Conservation (phyloP, 2,329 filamentous ascomycete genomes). For the Alternaria sp. region DNA sequence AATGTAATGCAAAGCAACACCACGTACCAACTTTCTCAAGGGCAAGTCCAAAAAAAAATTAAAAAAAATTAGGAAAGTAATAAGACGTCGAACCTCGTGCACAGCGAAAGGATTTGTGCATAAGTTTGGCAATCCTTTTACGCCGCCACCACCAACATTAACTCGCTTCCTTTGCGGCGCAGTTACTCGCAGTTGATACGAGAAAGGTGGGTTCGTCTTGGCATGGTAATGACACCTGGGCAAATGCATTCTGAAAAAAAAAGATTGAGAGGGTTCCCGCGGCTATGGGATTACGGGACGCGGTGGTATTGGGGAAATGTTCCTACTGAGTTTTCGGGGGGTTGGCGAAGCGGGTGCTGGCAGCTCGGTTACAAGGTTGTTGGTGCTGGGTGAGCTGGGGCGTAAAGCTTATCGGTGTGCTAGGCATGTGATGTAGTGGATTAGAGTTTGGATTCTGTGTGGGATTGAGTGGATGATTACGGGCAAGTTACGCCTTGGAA, state of each 20-base stretch:
- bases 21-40: neutral
- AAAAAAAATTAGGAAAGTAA: neutral
- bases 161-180: constrained; percentile 4
- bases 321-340: neutral
- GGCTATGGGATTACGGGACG: neutral
- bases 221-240: neutral
- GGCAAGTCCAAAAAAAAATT: neutral
- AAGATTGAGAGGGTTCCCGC: neutral
- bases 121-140: neutral
- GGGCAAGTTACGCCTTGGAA: constrained; percentile 2
- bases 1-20: constrained; percentile 4
- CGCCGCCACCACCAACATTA: constrained; percentile 7
- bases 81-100: neutral
- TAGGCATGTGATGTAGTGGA: neutral
- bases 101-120: constrained; percentile 4
- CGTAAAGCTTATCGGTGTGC: constrained; percentile 6
- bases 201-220: neutral
- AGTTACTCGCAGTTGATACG: constrained; percentile 1
- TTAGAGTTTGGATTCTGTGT: neutral
- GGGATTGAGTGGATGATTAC: neutral
- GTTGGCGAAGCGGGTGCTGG: neutral
- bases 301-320: neutral
- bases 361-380: neutral
- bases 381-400: constrained; percentile 1
- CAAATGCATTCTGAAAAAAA: neutral